Evolutionary conservation across 2,329 filamentous ascomycete species (phyloP).

Genomic region (Byssochlamys sp.): DNA sequence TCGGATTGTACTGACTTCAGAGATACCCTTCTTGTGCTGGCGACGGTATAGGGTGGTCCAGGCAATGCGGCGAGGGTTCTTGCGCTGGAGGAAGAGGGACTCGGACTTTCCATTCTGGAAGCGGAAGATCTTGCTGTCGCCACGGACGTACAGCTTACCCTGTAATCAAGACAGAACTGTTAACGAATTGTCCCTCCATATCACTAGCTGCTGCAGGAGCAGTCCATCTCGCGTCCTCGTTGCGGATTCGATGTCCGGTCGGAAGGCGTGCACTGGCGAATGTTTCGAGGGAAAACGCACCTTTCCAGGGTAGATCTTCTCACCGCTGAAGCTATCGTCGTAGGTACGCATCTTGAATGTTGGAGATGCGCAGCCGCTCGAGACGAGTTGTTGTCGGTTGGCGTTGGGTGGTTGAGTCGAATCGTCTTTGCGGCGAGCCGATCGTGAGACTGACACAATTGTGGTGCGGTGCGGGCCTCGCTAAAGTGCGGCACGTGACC

Average conservation of each 20-base stretch:
- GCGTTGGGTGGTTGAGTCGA: slow-evolving; percentile 36
- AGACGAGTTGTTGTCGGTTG: slow-evolving; percentile 30
- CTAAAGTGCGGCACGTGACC: slow-evolving; percentile 37
- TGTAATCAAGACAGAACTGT: slow-evolving; percentile 39
- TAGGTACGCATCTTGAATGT: slow-evolving; percentile 62
- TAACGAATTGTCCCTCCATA: slow-evolving; percentile 9
- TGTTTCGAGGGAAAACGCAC: slow-evolving; percentile 40
- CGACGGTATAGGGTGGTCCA: slow-evolving; percentile 98
- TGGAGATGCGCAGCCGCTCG: slow-evolving; percentile 36
- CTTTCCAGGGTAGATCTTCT: slow-evolving; percentile 74
- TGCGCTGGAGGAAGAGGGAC: slow-evolving; percentile 99
- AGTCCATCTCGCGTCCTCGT: slow-evolving; percentile 1
- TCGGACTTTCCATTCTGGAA: slow-evolving; percentile 99
- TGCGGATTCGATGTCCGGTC: slow-evolving; percentile 5
- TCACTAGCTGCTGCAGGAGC: slow-evolving; percentile 3
- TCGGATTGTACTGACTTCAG: slow-evolving; percentile 67
- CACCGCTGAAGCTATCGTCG: slow-evolving; percentile 68
- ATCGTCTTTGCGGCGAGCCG: slow-evolving; percentile 28
- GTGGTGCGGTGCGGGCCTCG: slow-evolving; percentile 34
- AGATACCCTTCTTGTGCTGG: slow-evolving; percentile 99
- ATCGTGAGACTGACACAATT: slow-evolving; percentile 29
- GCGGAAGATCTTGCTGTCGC: slow-evolving; percentile 99
- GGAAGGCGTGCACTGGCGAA: slow-evolving; percentile 8
- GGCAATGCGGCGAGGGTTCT: slow-evolving; percentile 98
- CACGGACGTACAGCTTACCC: slow-evolving; percentile 99